Evolutionary conservation across 2,329 filamentous ascomycete species (phyloP), one percentile per base, ranked within the genome.

Genomic region (Fusarium cicatricum): DNA sequence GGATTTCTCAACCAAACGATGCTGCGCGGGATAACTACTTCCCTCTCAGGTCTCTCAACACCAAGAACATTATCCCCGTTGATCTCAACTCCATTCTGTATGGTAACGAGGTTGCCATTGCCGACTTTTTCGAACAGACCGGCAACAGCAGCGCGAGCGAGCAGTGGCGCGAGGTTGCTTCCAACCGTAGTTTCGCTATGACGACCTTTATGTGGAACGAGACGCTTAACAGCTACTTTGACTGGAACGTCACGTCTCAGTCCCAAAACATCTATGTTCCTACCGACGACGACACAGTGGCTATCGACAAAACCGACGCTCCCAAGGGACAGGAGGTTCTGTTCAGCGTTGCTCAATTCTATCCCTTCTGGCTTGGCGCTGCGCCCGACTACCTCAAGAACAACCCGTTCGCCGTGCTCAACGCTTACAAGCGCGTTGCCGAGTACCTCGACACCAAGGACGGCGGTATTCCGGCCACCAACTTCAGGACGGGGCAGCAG

Each of bases 1-100:
- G 83, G 82, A 73, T 89, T 33, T 73, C 75, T 10, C 81, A 79
- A 17, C 86, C 86, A 0, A 70, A 73, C 4, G 86, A 89, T 66
- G 85, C 86, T 7, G 80, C 80, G 29, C 72, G 76, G 21, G 84
- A 88, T 63, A 77, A 82, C 16, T 88, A 85, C 70, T 90, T 90
- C 73, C 87, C 87, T 1, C 77, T 90, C 9, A 82, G 86, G 28
- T 86, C 81, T 12, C 79, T 89, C 37, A 88, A 89, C 70, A 82
- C 81, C 7, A 74, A 76, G 52, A 79, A 84, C 39, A 79, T 83
- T 11, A 75, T 90, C 2, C 85, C 85, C 2, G 85, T 90, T 2
- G 87, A 89, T 51, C 79, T 90, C 58, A 90, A 90, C 72, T 84
- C 86, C 1, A 89, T 90, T 38, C 73, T 90, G 9, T 90, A 89